Percentiles rank a stretch among this genome's conserved stretches.
These are phyloP conservation scores for Eucalyptus tenuipes DNA, from an alignment of 345 rosid genomes.

Conservation along the genomic window DNA sequence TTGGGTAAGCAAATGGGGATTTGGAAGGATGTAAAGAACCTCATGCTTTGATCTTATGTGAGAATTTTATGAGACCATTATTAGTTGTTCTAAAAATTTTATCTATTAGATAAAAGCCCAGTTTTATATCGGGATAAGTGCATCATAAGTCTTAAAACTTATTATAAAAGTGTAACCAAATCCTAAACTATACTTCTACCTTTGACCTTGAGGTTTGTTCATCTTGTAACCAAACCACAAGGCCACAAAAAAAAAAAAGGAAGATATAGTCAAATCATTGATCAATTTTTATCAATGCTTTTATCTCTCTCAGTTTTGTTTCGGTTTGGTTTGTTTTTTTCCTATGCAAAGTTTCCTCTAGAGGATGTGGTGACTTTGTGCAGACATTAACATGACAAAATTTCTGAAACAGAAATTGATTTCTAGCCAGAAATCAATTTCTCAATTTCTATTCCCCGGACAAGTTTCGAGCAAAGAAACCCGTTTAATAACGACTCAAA, in stretches of 20 bases:
- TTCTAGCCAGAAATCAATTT: too few relatives aligned
- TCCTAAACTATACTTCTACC: background rate
- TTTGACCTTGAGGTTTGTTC: background rate
- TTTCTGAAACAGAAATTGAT: too few relatives aligned
- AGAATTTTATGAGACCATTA: background rate
- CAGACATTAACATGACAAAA: background rate
- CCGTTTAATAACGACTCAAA: too few relatives aligned
- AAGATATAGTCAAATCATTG: background rate
- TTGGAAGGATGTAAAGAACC: background rate
- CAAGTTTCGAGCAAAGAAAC: too few relatives aligned
- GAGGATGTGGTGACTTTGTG: background rate
- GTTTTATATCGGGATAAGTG: background rate
- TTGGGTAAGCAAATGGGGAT: background rate
- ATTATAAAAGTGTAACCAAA: rapidly evolving
- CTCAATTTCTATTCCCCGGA: too few relatives aligned
- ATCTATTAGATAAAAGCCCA: background rate
- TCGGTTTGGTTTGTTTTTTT: background rate
- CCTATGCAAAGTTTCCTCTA: background rate
- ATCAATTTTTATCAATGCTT: background rate
- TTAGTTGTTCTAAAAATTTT: background rate
- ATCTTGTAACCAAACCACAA: background rate
- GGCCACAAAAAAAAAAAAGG: background rate
- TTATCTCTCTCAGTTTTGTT: background rate
- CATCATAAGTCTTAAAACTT: rapidly evolving
- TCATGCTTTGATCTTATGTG: background rate